A percentile compares a stretch with the other conserved stretches of the same genome.
These are phyloP conservation scores for Globisporangium canariense DNA, from an alignment of 352 stramenopile species.

Conservation along the genomic window DNA sequence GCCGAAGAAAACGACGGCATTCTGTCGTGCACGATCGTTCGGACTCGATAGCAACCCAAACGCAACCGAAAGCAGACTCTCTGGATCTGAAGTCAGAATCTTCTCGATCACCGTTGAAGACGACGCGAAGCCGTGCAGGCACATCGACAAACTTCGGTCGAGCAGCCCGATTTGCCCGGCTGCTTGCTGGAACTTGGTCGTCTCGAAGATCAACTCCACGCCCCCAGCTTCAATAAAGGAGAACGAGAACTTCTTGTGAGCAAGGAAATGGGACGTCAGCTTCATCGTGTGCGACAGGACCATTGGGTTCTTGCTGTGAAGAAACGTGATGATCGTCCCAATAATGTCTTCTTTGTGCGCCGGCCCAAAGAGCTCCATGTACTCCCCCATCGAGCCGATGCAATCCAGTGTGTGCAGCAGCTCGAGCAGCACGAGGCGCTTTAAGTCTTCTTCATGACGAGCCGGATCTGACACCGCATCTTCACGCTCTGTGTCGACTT, in stretches of 20 bases:
- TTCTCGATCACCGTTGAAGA: constrained; percentile 77
- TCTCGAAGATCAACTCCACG: constrained; percentile 65
- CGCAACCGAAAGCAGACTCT: constrained; percentile 57
- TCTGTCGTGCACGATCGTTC: constrained; percentile 77
- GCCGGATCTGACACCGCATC: constrained; percentile 28
- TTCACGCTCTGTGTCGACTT: not conserved
- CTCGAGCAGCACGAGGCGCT: constrained; percentile 78
- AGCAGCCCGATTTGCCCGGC: constrained; percentile 54
- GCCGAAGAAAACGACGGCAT: constrained; percentile 83
- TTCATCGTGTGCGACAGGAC: constrained; percentile 82
- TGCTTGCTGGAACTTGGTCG: constrained; percentile 54
- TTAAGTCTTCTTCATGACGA: constrained; percentile 75
- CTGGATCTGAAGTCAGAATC: constrained; percentile 49
- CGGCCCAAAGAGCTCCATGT: constrained; percentile 80
- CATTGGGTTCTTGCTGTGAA: constrained; percentile 79
- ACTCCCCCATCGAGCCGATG: constrained; percentile 81
- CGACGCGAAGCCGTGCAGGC: constrained; percentile 78
- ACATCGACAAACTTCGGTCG: constrained; percentile 83
- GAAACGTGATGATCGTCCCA: constrained; percentile 76
- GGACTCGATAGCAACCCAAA: constrained; percentile 68
- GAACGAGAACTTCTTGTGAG: constrained; percentile 84
- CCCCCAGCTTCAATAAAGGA: constrained; percentile 72
- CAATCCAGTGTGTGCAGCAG: constrained; percentile 82
- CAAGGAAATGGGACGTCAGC: constrained; percentile 80
- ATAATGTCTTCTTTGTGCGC: constrained; percentile 83